These are phyloP conservation scores for Cercospora canescens DNA, from an alignment of 2,329 filamentous ascomycete species.

Conservation along the genomic window DNA sequence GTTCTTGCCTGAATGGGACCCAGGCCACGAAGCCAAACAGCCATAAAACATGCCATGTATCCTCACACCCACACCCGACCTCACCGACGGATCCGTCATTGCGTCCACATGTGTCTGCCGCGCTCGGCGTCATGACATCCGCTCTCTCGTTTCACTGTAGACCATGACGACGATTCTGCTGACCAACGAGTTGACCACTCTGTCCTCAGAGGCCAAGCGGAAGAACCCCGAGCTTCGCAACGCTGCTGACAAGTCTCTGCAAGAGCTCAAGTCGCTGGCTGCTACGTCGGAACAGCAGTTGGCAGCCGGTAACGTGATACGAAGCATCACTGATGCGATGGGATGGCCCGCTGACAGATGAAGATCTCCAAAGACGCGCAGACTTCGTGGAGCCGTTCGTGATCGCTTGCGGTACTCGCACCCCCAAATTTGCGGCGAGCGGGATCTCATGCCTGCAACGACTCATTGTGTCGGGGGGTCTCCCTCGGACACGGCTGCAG, in stretches of 20 bases:
- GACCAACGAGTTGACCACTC: conserved; percentile 32
- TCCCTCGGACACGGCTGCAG: conserved; percentile 76
- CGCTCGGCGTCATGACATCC: not conserved
- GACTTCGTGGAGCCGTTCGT: conserved; percentile 93
- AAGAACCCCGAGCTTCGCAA: conserved; percentile 89
- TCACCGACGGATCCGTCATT: not conserved
- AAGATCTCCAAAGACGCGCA: conserved; percentile 78
- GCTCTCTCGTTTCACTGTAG: not conserved
- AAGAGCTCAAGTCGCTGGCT: conserved; percentile 78
- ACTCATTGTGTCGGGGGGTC: conserved; percentile 72
- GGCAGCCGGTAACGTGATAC: conserved; percentile 58
- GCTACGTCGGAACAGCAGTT: conserved; percentile 75
- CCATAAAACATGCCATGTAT: not conserved
- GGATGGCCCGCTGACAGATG: conserved; percentile 30
- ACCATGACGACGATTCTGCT: conserved; percentile 35
- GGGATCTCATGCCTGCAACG: conserved; percentile 75
- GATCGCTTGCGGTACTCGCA: conserved; percentile 85
- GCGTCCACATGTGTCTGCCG: not conserved
- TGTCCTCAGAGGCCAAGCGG: conserved; percentile 74
- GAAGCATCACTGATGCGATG: not conserved
- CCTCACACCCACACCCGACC: not conserved
- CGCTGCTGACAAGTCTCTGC: conserved; percentile 89
- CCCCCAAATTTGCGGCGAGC: conserved; percentile 85
- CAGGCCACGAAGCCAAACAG: not conserved
- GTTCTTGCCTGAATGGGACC: not conserved